These are phyloP conservation scores for Pseudonitzschia pungens DNA, from an alignment of 108 stramenopile genomes.

Conservation along the genomic window DNA sequence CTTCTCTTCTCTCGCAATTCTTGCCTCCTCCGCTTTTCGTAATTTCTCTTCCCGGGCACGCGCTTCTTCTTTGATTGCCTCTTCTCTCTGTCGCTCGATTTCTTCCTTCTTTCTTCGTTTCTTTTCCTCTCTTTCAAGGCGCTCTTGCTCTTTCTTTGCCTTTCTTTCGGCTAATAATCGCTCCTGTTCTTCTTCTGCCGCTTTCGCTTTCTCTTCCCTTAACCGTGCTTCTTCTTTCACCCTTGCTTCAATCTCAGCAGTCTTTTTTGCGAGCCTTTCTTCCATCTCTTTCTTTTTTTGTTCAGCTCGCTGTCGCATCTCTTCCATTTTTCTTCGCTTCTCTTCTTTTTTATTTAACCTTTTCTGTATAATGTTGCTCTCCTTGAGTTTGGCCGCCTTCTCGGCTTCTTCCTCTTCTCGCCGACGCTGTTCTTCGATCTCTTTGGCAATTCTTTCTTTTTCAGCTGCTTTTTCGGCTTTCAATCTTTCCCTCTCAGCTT, in stretches of 20 bases:
- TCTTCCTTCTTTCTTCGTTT: background rate
- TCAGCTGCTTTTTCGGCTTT: background rate
- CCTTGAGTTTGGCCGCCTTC: background rate
- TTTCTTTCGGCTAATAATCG: background rate
- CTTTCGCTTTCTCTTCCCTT: background rate
- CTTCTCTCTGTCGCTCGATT: background rate
- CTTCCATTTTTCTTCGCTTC: background rate
- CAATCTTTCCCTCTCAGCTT: background rate
- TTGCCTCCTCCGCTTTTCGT: background rate
- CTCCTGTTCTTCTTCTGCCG: background rate
- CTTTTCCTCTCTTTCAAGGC: background rate
- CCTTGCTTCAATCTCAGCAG: background rate
- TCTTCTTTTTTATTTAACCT: background rate
- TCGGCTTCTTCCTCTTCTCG: background rate
- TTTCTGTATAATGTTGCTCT: background rate
- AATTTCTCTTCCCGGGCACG: background rate
- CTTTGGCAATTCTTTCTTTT: background rate
- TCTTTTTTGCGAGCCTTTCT: slow-evolving; percentile 6
- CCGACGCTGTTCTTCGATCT: background rate
- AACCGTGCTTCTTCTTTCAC: slow-evolving; percentile 9
- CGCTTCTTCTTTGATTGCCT: background rate
- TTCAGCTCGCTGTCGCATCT: background rate
- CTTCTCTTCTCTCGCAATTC: background rate
- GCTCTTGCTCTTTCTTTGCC: background rate
- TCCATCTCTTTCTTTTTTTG: slow-evolving; percentile 5